These are phyloP conservation scores for Cajanus cajan DNA, from an alignment of 306 rosid species.

Conservation along the genomic window DNA sequence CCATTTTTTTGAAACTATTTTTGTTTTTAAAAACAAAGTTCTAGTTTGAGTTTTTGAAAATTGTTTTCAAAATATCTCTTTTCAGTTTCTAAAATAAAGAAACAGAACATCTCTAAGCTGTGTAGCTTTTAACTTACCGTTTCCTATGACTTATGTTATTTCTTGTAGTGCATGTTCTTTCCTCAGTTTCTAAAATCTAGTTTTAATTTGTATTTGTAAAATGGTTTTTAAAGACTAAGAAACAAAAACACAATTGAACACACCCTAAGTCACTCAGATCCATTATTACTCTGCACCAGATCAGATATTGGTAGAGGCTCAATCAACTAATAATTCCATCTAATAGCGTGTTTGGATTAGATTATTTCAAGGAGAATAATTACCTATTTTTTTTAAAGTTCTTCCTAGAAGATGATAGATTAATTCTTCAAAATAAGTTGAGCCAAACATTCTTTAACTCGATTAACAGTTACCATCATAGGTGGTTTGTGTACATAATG, in stretches of 20 bases:
- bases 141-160: not conserved
- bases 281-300: not conserved
- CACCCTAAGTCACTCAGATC: not conserved
- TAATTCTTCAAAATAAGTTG: not conserved
- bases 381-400: not conserved
- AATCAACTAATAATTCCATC: not conserved
- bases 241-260: not conserved
- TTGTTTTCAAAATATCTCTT: not conserved
- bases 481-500: not conserved
- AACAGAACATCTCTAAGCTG: not conserved
- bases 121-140: not conserved
- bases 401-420: not conserved
- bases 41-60: not conserved
- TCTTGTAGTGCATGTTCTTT: not conserved
- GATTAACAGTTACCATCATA: slow-evolving; percentile 7
- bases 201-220: not conserved
- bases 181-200: not conserved
- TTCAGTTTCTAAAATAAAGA: not conserved
- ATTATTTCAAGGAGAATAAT: not conserved
- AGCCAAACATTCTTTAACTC: not conserved
- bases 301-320: slow-evolving; percentile 17
- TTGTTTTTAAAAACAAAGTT: not conserved
- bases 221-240: not conserved
- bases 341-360: not conserved
- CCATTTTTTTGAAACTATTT: not conserved